phyloP scores from a whole-genome alignment of 2,329 filamentous ascomycete species.

The Nothophoma quercina region DNA sequence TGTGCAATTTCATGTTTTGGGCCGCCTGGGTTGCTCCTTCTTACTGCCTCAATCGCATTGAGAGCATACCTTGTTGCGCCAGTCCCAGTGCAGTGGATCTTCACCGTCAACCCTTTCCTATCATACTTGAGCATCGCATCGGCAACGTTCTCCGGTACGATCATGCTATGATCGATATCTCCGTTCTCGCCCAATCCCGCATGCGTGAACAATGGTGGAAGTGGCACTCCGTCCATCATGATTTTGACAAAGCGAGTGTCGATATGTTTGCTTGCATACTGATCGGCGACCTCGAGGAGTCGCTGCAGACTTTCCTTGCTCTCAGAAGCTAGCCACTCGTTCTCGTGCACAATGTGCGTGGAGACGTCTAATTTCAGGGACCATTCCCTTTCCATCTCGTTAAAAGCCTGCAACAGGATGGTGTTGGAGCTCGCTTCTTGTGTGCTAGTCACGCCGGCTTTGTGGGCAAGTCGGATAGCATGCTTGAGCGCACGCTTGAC shows the following conservation, averaged over 20 bases:
- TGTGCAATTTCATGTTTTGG: slow-evolving; percentile 47
- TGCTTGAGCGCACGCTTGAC: slow-evolving; percentile 25
- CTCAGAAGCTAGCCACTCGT: slow-evolving; percentile 18
- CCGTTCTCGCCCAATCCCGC: slow-evolving; percentile 34
- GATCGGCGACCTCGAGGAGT: slow-evolving; percentile 33
- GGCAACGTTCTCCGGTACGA: slow-evolving; percentile 26
- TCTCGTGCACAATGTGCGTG: slow-evolving; percentile 22
- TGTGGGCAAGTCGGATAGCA: slow-evolving; percentile 32
- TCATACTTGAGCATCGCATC: slow-evolving; percentile 42
- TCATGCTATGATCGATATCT: slow-evolving; percentile 30
- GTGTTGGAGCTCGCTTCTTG: slow-evolving; percentile 45
- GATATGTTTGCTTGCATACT: slow-evolving; percentile 36
- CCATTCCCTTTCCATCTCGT: slow-evolving; percentile 36
- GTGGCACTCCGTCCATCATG: slow-evolving; percentile 45
- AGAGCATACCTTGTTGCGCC: slow-evolving; percentile 42
- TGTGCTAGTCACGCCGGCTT: slow-evolving; percentile 40
- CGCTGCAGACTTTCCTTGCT: slow-evolving; percentile 7
- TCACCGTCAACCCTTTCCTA: slow-evolving; percentile 41
- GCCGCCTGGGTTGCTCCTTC: slow-evolving; percentile 33
- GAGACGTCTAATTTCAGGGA: slow-evolving; percentile 32
- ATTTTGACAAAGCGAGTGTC: slow-evolving; percentile 47
- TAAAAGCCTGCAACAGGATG: slow-evolving; percentile 32
- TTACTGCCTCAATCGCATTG: slow-evolving; percentile 37
- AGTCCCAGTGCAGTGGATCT: slow-evolving; percentile 45
- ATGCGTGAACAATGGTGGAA: slow-evolving; percentile 43